These are phyloP conservation scores for Alectoria sarmentosa DNA, from an alignment of 495 filamentous ascomycete species.

Conservation along the genomic window DNA sequence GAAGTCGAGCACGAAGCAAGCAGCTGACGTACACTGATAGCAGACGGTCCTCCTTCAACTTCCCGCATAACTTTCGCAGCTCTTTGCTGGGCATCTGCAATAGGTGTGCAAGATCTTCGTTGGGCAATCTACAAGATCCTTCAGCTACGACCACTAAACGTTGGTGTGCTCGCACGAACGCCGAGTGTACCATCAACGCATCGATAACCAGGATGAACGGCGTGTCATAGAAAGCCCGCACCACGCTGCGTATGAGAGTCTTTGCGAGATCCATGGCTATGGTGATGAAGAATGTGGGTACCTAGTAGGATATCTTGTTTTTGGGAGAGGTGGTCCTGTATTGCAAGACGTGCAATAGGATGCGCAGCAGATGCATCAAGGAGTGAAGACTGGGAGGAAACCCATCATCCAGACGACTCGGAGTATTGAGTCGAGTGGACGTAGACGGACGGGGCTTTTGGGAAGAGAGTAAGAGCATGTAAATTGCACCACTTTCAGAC, in stretches of 20 bases:
- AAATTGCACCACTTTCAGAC: neutral
- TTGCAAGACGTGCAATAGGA: neutral
- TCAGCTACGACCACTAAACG: conserved; percentile 12
- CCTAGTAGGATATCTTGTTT: neutral
- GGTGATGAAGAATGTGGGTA: neutral
- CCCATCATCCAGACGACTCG: conserved; percentile 5
- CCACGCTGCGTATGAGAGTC: conserved; percentile 78
- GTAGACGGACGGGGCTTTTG: neutral
- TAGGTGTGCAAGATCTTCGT: conserved; percentile 78
- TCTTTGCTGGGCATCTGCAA: conserved; percentile 85
- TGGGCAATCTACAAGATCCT: conserved; percentile 53
- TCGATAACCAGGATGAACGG: conserved; percentile 86
- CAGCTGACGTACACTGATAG: conserved; percentile 58
- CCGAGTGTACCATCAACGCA: conserved; percentile 85
- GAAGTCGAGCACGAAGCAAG: conserved; percentile 9
- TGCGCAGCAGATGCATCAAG: conserved; percentile 1
- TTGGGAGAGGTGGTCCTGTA: neutral
- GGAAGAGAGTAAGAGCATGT: neutral
- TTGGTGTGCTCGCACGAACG: conserved; percentile 44
- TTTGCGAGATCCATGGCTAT: conserved; percentile 73
- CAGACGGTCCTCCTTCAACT: conserved; percentile 76
- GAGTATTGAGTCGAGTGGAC: conserved; percentile 4
- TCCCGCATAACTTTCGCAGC: conserved; percentile 77
- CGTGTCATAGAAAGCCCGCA: conserved; percentile 87
- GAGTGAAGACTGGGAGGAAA: neutral